Evolutionary conservation across 1,284 basidiomycete species (phyloP).

Genomic region (Pterulicium gracile): DNA sequence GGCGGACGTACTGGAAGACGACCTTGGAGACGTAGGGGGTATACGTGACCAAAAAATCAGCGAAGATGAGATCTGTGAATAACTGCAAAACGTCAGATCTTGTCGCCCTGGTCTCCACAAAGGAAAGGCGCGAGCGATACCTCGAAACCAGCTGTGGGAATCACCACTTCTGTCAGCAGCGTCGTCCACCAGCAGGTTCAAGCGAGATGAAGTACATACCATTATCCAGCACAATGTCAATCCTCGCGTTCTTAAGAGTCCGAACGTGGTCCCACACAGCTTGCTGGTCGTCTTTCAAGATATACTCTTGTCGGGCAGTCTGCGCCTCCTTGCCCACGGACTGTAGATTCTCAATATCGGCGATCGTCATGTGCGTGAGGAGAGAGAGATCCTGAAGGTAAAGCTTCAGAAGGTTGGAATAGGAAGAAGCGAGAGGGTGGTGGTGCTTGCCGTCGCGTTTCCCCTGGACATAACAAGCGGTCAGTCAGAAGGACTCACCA

Average conservation of each 20-base stretch:
- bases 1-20: conserved; percentile 72
- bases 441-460: conserved; percentile 58
- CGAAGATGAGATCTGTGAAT: conserved; percentile 90
- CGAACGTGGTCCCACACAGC: conserved; percentile 69
- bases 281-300: conserved; percentile 79
- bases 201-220: conserved; percentile 31
- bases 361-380: conserved; percentile 67
- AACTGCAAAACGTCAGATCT: conserved; percentile 37
- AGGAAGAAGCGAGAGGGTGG: conserved; percentile 1
- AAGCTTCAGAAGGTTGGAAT: conserved; percentile 3
- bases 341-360: conserved; percentile 80
- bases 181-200: conserved; percentile 2
- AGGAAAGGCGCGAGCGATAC: conserved; percentile 22
- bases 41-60: conserved; percentile 85
- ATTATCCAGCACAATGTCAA: conserved; percentile 93
- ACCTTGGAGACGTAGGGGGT: conserved; percentile 76
- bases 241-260: conserved; percentile 40
- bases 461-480: conserved; percentile 39
- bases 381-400: conserved; percentile 64
- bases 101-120: not conserved
- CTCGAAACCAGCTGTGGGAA: conserved; percentile 92
- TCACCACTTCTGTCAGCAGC: not conserved
- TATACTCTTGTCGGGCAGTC: conserved; percentile 62
- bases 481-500: not conserved
- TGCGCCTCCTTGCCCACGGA: conserved; percentile 72